Evolutionary conservation across 257 asterid genomes (phyloP), one percentile per base, ranked within the genome.

Genomic region (Ligustrum vulgare): DNA sequence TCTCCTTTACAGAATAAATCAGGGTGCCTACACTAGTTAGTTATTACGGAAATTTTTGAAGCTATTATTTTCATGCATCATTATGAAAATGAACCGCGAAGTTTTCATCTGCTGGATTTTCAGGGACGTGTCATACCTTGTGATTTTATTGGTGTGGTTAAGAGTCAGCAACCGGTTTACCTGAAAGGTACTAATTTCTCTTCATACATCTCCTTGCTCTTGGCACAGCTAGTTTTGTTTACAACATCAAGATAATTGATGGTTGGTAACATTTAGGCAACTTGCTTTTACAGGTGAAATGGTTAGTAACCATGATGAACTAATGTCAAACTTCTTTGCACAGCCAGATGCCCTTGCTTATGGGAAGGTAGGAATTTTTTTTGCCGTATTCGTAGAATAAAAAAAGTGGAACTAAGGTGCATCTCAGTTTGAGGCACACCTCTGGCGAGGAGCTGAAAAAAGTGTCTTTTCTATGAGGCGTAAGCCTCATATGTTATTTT

Each of bases 261-360:
- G 67, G 33, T 37, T 60, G 67, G 36, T 37, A 68, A 82, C 45
- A 72, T 43, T 72, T 73, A 34, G 67, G 62, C 39, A 60, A 56
- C 70, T 77, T 80, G 82, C 73, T 68, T 89, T 76, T 82, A 51
- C 90, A 95, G 99, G 91, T 85, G 98, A 95, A 87, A 75, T 90
- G 77, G 99, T 93, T 75, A 87, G 89, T 75, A 93, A 95, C 90
- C 99, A 95, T 65, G 98, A 95, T 76, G 99, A 95, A 86, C 98
- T 95, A 82, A 95, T 95, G 99, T 95, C 99, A 0, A 95, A 95
- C 94, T 95, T 93, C 88, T 95, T 93, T 84, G 99, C 99, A 47
- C 99, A 95, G 89, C 97, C 99, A 25, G 99, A 95, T 85, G 99
- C 99, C 78, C 96, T 95, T 33, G 97, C 99, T 63, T 93, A 91